A percentile compares a stretch with the other conserved stretches of the same genome.
phyloP scores from a whole-genome alignment of 2,329 filamentous ascomycete species.

The Clarireedia sp. region DNA sequence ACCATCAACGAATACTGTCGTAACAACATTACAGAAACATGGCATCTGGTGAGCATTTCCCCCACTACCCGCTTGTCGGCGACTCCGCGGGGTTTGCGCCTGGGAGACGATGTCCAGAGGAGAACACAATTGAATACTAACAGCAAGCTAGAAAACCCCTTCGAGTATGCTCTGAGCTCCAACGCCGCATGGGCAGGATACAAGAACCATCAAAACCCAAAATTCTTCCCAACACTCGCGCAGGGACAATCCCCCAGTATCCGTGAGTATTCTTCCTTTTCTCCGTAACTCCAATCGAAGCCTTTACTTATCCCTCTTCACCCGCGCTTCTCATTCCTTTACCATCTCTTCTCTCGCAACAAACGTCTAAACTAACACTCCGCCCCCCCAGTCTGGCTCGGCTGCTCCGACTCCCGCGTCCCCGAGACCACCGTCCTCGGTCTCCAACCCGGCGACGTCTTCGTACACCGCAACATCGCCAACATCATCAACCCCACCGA shows the following conservation, averaged over 20 bases:
- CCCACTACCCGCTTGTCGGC: neutral
- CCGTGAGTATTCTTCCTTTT: slow-evolving; percentile 35
- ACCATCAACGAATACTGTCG: too few species aligned
- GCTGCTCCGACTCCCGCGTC: slow-evolving; percentile 78
- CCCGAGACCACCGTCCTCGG: slow-evolving; percentile 77
- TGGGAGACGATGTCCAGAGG: neutral
- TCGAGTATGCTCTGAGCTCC: slow-evolving; percentile 54
- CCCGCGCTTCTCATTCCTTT: neutral
- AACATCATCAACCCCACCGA: slow-evolving; percentile 72
- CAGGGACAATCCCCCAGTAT: slow-evolving; percentile 59
- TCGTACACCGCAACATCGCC: slow-evolving; percentile 85
- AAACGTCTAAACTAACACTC: neutral
- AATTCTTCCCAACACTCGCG: slow-evolving; percentile 61
- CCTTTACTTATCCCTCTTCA: neutral
- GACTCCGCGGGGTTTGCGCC: neutral
- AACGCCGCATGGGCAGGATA: slow-evolving; percentile 66
- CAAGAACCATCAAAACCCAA: slow-evolving; percentile 56
- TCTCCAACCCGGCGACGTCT: slow-evolving; percentile 74
- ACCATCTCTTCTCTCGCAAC: neutral
- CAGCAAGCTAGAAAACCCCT: slow-evolving; percentile 27
- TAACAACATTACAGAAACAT: neutral
- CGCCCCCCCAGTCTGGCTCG: slow-evolving; percentile 59
- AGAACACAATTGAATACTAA: neutral
- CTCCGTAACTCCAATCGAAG: neutral
- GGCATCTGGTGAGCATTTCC: neutral